Evolutionary conservation across 768 basidiomycete species (phyloP), one percentile per base, ranked within the genome.

Genomic region (Mycena alexandri): DNA sequence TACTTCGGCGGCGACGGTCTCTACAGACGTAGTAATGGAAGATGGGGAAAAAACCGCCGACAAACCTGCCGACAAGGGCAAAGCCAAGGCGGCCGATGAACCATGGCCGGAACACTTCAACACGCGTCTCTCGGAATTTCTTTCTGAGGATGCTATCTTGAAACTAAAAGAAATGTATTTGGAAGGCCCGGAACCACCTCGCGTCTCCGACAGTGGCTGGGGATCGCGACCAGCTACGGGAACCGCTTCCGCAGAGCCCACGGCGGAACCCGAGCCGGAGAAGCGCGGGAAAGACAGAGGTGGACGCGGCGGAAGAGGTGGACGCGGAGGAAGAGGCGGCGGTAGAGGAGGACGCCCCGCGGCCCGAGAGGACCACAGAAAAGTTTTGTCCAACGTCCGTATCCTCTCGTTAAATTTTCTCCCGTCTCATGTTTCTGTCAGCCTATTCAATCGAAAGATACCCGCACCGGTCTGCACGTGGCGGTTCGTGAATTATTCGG

Each of bases 381-480:
- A 87, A 75, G 92, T 97, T 43, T 61, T 93, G 36, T 94, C 95
- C 33, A 87, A 95, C 79, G 95, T 96, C 72, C 73, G 91, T 87
- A 44, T 75, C 73, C 47, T 72, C 56, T 34, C 29, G 3, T 51
- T 41, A 70, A 71, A 61, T 25, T 36, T 44, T 52, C 47, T 42
- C 55, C n/a, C 63, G 41, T 65, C 71, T 76, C 56, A 71, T 60
- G 72, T 63, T 41, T 34, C 68, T 66, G 58, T 36, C 77, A 98
- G 95, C 91, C 93, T 12, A 96, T 99, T 52, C 76, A 83, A 24
- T 91, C 90, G 9, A 99, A 99, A 79, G 85, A 87, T 41, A 88
- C 86, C 7, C 88, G 98, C 29, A 94, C 94, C 2, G 87, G 87
- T 3, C 85, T 98, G 67, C 98, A 99, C 76, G 85, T 93, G 77